Percentiles rank a stretch among this genome's conserved stretches.
Conservation (phyloP, 768 basidiomycete species). For the Tubosaeta brunneosetosa region DNA sequence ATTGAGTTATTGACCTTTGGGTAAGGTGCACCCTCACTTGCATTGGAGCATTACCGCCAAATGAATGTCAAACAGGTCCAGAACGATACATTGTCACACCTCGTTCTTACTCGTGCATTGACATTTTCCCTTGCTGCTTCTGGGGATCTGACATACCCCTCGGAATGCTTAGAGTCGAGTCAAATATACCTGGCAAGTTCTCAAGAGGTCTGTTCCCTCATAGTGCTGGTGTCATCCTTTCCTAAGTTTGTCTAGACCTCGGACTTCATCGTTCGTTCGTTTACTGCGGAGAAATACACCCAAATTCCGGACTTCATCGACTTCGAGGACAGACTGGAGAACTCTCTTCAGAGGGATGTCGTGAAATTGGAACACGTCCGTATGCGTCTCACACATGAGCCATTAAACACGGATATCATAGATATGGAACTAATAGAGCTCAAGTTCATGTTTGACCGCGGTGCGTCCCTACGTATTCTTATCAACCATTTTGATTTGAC, state of each 20-base stretch:
- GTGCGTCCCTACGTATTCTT: slow-evolving; percentile 35
- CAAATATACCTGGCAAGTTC: slow-evolving; percentile 79
- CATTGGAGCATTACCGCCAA: slow-evolving; percentile 73
- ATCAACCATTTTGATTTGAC: slow-evolving; percentile 3
- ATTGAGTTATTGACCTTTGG: slow-evolving; percentile 1
- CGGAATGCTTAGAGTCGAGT: slow-evolving; percentile 74
- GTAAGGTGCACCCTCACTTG: slow-evolving; percentile 65
- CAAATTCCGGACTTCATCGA: slow-evolving; percentile 84
- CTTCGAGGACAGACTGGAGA: slow-evolving; percentile 78
- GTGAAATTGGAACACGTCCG: slow-evolving; percentile 81
- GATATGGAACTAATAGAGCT: slow-evolving; percentile 83
- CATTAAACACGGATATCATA: slow-evolving; percentile 62
- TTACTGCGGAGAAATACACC: slow-evolving; percentile 76
- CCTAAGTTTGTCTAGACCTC: slow-evolving; percentile 48
- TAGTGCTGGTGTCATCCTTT: neutral
- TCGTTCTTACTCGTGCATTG: slow-evolving; percentile 69
- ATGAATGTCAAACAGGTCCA: slow-evolving; percentile 84
- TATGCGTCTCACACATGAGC: slow-evolving; percentile 76
- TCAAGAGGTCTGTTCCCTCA: slow-evolving; percentile 54
- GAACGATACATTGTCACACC: slow-evolving; percentile 84
- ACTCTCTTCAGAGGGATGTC: slow-evolving; percentile 79
- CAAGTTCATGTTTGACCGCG: slow-evolving; percentile 75
- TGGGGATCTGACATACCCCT: slow-evolving; percentile 70
- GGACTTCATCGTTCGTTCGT: slow-evolving; percentile 77
- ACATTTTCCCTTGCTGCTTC: slow-evolving; percentile 74